Evolutionary conservation across 768 basidiomycete species (phyloP).

Genomic region (Termitomyces sp.): DNA sequence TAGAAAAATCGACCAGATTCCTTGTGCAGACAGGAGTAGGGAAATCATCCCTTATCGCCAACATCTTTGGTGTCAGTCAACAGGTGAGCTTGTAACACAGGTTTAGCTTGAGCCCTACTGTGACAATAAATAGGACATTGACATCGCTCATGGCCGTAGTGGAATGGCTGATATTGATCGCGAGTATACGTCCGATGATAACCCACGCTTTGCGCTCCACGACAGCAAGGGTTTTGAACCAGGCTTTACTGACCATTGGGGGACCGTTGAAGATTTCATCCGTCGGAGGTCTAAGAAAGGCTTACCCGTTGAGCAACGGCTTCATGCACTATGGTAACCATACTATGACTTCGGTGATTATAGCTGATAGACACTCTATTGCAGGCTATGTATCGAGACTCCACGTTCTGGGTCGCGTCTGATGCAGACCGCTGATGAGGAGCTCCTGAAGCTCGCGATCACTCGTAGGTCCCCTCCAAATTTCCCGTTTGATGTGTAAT

Average conservation of each 20-base stretch:
- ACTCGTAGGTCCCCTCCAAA: background rate
- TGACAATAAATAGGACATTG: background rate
- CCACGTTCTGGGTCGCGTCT: background rate
- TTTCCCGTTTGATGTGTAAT: background rate
- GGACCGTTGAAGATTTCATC: background rate
- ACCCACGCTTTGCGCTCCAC: background rate
- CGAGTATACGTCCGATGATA: background rate
- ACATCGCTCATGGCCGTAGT: background rate
- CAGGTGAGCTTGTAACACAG: background rate
- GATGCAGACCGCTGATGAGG: background rate
- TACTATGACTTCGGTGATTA: background rate
- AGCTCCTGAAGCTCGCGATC: background rate
- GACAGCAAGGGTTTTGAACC: constrained; percentile 2
- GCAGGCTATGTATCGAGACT: constrained; percentile 1
- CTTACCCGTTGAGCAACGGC: background rate
- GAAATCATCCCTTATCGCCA: background rate
- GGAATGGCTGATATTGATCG: background rate
- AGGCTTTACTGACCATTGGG: background rate
- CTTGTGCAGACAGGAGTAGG: background rate
- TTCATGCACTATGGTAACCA: background rate
- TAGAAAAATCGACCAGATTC: background rate
- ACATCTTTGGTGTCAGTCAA: background rate
- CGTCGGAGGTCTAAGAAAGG: background rate
- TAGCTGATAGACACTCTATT: background rate
- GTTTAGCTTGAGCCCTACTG: background rate